These are phyloP conservation scores for Gaertneriomyces sp. DNA, from an alignment of 192 early-diverging fungal species.

Conservation along the genomic window DNA sequence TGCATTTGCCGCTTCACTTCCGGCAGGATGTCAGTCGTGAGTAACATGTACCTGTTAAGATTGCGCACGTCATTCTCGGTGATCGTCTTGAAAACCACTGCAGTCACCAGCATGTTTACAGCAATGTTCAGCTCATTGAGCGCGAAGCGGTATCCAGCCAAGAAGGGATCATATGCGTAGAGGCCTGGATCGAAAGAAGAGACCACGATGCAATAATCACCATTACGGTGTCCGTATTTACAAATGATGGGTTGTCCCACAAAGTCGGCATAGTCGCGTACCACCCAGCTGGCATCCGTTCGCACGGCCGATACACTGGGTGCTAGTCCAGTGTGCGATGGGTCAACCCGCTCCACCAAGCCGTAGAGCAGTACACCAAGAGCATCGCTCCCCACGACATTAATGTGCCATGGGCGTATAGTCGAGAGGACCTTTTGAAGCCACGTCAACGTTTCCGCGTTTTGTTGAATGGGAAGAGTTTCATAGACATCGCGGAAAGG, in stretches of 20 bases:
- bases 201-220: too few relatives aligned
- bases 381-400: neutral
- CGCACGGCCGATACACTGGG: too few relatives aligned
- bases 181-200: neutral
- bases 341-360: neutral
- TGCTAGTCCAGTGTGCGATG: too few relatives aligned
- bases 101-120: neutral
- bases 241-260: too few relatives aligned
- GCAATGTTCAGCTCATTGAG: neutral
- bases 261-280: too few relatives aligned
- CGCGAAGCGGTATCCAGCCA: neutral
- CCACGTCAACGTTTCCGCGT: neutral
- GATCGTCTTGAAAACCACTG: neutral
- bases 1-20: neutral
- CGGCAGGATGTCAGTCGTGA: neutral
- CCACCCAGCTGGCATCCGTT: too few relatives aligned
- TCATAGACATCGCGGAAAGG: constrained; percentile 9
- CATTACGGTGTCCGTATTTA: too few relatives aligned
- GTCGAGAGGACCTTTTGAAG: neutral
- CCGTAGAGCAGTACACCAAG: neutral
- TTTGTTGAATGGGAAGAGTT: neutral
- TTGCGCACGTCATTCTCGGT: neutral
- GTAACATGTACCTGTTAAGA: neutral
- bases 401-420: neutral
- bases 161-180: constrained; percentile 1